Base-by-base conservation (phyloP, 768 basidiomycete genomes). In the Filobasidium floriforme region DNA sequence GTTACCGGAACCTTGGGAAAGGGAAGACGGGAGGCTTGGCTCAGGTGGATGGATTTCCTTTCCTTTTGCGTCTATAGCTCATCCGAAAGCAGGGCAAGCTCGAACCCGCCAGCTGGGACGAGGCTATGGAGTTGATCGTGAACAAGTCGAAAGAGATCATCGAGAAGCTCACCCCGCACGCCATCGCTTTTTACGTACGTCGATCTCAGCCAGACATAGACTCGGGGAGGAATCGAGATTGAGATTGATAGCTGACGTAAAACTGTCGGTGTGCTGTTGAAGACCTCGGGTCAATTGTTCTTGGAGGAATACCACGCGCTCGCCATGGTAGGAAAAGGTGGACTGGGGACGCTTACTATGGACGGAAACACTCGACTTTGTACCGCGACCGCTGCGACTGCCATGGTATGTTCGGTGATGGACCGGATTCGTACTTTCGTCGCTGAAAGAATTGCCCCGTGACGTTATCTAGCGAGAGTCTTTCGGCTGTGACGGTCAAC, bases 271-370 rank as follows among this genome's bases (percentile, higher is more conserved):
- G 4, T 51, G 4, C 15, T 49, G 14, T 15, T 24, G 32, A n/a
- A 65, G 64, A 72, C 71, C 4, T 64, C 65, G 18, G 71, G 71
- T n/a, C 71, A 72, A 66, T 65, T 72, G 19, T 67, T 70, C 32
- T 59, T 68, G n/a, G 71, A 72, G 59, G 71, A 72, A 63, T 72
- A 72, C 66, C 69, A 70, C 60, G 67, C 71, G 22, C 62, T 72
- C 54, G 64, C 71, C 14, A 62, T 72, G 59, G 60, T 72, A 32
- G 71, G 71, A 15, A 72, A 72, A 37, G 71, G 49, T 15, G 63
- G 41, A 10, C 32, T 57, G 61, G 66, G 66, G 3, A 71, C 70
- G 18, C 65, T 72, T 1, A 69, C 70, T 43, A 72, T 72, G 71
- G 71, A 72, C 63, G 71, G 71, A 2, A 72, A 72, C 52, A 72